phyloP scores from a whole-genome alignment of 108 stramenopile species.

The Cylindrotheca fusiformis region DNA sequence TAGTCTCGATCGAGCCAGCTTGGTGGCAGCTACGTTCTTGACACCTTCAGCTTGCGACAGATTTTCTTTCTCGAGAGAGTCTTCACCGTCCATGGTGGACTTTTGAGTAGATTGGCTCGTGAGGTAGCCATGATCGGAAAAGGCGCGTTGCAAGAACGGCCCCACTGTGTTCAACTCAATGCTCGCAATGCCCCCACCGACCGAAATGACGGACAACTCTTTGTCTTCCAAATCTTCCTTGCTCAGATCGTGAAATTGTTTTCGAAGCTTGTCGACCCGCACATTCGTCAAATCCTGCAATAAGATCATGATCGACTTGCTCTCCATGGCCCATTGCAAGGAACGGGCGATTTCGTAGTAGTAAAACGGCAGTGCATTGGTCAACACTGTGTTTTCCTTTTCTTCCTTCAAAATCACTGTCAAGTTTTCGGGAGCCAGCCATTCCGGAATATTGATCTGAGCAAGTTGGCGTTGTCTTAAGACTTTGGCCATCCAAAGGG shows the following conservation, averaged over 20 bases:
- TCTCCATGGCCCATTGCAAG: slow-evolving; percentile 17
- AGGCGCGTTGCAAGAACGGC: slow-evolving; percentile 58
- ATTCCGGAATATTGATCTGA: slow-evolving; percentile 48
- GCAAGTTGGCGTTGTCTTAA: slow-evolving; percentile 59
- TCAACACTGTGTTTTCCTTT: slow-evolving; percentile 31
- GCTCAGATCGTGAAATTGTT: slow-evolving; percentile 65
- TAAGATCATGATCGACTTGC: slow-evolving; percentile 39
- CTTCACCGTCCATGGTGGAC: neutral
- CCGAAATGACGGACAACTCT: slow-evolving; percentile 39
- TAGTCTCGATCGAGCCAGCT: too few species aligned
- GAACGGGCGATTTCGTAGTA: slow-evolving; percentile 70
- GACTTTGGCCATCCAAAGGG: slow-evolving; percentile 71
- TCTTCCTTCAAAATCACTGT: slow-evolving; percentile 58
- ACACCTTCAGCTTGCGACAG: neutral
- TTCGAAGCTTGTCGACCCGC: slow-evolving; percentile 74
- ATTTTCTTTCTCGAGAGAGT: neutral
- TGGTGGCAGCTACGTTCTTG: too few species aligned
- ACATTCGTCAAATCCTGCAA: slow-evolving; percentile 70
- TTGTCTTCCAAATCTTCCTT: slow-evolving; percentile 23
- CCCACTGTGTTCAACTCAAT: slow-evolving; percentile 67
- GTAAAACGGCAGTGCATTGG: slow-evolving; percentile 58
- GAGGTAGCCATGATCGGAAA: slow-evolving; percentile 34
- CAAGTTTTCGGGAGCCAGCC: slow-evolving; percentile 50
- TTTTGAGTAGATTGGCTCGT: slow-evolving; percentile 1
- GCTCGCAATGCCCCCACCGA: slow-evolving; percentile 67